Percentiles rank a stretch among this genome's conserved stretches.
Evolutionary conservation across 2,329 filamentous ascomycete genomes (phyloP).

Genomic region (Thelonectria rubi): DNA sequence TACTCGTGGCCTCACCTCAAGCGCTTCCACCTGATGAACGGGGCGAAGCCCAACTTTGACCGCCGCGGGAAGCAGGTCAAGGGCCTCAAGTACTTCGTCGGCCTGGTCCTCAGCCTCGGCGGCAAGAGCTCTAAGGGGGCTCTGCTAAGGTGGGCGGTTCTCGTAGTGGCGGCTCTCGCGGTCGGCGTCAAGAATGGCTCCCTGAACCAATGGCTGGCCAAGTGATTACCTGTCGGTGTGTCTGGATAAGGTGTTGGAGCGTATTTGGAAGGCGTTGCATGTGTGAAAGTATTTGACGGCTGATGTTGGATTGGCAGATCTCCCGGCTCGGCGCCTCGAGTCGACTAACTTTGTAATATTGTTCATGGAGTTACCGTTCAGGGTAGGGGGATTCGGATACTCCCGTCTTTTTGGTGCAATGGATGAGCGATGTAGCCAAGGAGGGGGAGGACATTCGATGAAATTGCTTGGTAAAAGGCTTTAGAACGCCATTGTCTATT

Average conservation of each 20-base stretch:
- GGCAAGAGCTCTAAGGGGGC: slow-evolving; percentile 58
- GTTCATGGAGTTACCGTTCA: background rate
- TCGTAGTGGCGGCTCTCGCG: slow-evolving; percentile 52
- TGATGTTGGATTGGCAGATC: slow-evolving; percentile 19
- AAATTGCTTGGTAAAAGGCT: slow-evolving; percentile 4
- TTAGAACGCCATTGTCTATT: slow-evolving; percentile 19
- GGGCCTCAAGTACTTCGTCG: slow-evolving; percentile 64
- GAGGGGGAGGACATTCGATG: background rate
- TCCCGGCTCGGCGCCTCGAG: background rate
- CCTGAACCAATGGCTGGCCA: slow-evolving; percentile 45
- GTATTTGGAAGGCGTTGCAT: background rate
- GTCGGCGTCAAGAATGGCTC: slow-evolving; percentile 48
- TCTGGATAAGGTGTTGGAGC: background rate
- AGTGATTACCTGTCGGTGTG: slow-evolving; percentile 29
- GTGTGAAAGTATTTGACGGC: slow-evolving; percentile 6
- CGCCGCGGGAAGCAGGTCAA: slow-evolving; percentile 63
- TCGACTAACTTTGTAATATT: slow-evolving; percentile 18
- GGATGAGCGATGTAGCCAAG: background rate
- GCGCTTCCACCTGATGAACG: slow-evolving; percentile 54
- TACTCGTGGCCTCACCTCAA: slow-evolving; percentile 60
- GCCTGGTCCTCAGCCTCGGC: slow-evolving; percentile 62
- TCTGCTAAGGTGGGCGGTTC: slow-evolving; percentile 59
- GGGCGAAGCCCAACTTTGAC: slow-evolving; percentile 67
- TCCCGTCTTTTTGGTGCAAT: background rate
- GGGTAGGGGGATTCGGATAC: background rate